A percentile compares a stretch with the other conserved stretches of the same genome.
phyloP scores from a whole-genome alignment of 805 yeast genomes.

The Hanseniaspora nectarophila region DNA sequence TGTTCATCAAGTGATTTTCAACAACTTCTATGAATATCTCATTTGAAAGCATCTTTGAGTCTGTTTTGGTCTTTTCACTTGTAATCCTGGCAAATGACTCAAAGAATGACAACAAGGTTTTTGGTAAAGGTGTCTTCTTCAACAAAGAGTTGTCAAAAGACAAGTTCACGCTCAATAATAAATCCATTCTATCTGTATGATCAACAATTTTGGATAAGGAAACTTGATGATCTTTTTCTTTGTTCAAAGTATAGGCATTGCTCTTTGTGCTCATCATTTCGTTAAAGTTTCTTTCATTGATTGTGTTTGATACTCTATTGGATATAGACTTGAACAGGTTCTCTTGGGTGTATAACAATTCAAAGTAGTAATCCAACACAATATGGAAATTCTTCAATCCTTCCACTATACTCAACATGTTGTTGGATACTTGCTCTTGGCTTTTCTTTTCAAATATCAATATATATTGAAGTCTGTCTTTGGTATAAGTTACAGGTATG shows the following conservation, averaged over 20 bases:
- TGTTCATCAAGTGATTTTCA: background rate
- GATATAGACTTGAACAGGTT: slow-evolving; percentile 10
- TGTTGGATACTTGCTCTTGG: background rate
- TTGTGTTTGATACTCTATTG: slow-evolving; percentile 2
- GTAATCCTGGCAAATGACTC: slow-evolving; percentile 7
- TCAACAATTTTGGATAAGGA: slow-evolving; percentile 7
- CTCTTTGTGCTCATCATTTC: background rate
- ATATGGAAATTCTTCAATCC: background rate
- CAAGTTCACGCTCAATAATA: background rate
- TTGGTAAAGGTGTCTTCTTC: slow-evolving; percentile 5
- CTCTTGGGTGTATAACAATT: slow-evolving; percentile 10
- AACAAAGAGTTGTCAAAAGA: background rate
- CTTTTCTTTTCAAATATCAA: slow-evolving; percentile 1
- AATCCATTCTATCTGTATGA: slow-evolving; percentile 12
- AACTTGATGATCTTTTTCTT: slow-evolving; percentile 9
- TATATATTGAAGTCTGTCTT: background rate
- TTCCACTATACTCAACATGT: background rate
- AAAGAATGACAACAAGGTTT: slow-evolving; percentile 3
- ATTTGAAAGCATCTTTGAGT: background rate
- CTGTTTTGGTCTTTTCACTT: slow-evolving; percentile 2
- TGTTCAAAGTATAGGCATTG: background rate
- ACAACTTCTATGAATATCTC: slow-evolving; percentile 12
- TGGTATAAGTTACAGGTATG: background rate
- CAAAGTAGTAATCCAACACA: slow-evolving; percentile 9
- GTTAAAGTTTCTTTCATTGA: slow-evolving; percentile 9